Conservation (phyloP, 2,329 filamentous ascomycete species). For the Scopulariopsis brevicaulis region DNA sequence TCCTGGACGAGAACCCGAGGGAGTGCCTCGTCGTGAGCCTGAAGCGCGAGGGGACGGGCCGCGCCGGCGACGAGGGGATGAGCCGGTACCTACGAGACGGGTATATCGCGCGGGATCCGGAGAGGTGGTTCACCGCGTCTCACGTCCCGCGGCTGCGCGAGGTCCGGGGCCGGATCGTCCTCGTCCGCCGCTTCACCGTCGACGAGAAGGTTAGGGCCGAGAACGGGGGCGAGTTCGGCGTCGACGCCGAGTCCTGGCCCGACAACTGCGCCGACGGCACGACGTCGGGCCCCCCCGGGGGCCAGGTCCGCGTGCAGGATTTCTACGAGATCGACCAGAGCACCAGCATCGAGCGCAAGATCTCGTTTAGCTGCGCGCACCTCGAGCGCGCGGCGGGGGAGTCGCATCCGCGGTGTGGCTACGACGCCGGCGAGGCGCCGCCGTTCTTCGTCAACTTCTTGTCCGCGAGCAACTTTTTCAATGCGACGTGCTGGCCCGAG, state of each 20-base stretch:
- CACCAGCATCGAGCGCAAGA: slow-evolving; percentile 70
- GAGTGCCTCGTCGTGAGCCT: slow-evolving; percentile 80
- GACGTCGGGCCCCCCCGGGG: slow-evolving; percentile 31
- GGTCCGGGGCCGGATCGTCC: slow-evolving; percentile 69
- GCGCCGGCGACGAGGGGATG: slow-evolving; percentile 68
- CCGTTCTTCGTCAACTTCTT: slow-evolving; percentile 82
- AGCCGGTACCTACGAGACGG: slow-evolving; percentile 60
- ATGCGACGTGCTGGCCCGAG: slow-evolving; percentile 83
- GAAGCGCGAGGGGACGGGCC: slow-evolving; percentile 83
- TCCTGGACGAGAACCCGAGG: slow-evolving; percentile 64
- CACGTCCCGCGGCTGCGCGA: slow-evolving; percentile 69
- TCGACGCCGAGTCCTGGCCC: slow-evolving; percentile 62
- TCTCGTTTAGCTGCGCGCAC: slow-evolving; percentile 60
- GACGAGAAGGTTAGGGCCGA: slow-evolving; percentile 34
- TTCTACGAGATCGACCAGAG: slow-evolving; percentile 80
- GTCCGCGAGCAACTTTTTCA: slow-evolving; percentile 90
- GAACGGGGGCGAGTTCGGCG: slow-evolving; percentile 39
- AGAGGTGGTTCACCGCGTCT: slow-evolving; percentile 69
- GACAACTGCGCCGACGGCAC: slow-evolving; percentile 76
- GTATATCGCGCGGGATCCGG: slow-evolving; percentile 47
- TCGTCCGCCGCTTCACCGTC: slow-evolving; percentile 70
- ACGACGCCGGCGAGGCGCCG: slow-evolving; percentile 3
- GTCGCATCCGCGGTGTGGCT: slow-evolving; percentile 10
- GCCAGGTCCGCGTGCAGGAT: slow-evolving; percentile 77
- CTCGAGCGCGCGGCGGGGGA: slow-evolving; percentile 58